phyloP scores from a whole-genome alignment of 202 grass and related monocot species.

The Musa balbisiana region DNA sequence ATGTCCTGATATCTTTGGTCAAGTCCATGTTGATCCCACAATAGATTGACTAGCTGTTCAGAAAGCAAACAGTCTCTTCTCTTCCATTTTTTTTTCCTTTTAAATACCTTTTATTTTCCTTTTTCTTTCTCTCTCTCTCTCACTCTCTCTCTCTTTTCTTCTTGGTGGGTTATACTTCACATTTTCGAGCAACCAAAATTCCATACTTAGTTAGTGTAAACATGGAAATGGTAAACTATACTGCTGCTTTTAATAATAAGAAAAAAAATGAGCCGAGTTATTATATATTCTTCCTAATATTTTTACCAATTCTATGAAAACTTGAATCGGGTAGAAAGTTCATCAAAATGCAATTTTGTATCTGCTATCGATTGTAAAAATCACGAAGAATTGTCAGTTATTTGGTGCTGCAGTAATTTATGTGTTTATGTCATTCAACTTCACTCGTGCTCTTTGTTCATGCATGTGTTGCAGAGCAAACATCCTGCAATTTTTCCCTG shows the following conservation, averaged over 20 bases:
- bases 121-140: too few relatives aligned
- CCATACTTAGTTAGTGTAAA: not conserved
- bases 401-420: too few relatives aligned
- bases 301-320: not conserved
- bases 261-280: not conserved
- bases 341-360: too few relatives aligned
- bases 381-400: too few relatives aligned
- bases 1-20: constrained; percentile 89
- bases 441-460: too few relatives aligned
- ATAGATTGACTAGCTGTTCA: constrained; percentile 39
- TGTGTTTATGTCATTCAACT: too few relatives aligned
- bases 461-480: too few relatives aligned
- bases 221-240: not conserved
- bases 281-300: not conserved
- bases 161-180: not conserved
- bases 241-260: not conserved
- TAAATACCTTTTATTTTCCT: not conserved
- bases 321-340: too few relatives aligned
- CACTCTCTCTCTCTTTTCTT: not conserved
- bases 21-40: constrained; percentile 55
- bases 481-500: too few relatives aligned
- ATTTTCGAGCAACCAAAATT: constrained; percentile 6
- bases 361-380: too few relatives aligned
- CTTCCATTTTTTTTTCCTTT: not conserved
- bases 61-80: not conserved